Evolutionary conservation across 805 yeast genomes (phyloP).

Genomic region (Kazachstania africana): DNA sequence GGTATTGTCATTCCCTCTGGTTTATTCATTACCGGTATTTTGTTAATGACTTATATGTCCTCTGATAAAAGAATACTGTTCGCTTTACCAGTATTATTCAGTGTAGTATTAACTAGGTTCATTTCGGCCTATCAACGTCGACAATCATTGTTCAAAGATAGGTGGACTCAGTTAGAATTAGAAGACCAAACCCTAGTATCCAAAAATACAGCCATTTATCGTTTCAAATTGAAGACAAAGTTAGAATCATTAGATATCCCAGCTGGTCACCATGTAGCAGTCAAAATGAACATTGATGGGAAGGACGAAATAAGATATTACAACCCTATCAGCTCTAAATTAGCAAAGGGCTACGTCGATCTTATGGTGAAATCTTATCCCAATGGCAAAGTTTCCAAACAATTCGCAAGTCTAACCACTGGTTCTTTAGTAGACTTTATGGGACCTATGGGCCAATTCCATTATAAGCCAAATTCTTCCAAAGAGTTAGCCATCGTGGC

Average conservation of each 20-base stretch:
- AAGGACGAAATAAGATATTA: constrained; percentile 44
- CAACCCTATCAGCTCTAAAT: constrained; percentile 63
- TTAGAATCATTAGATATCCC: constrained; percentile 56
- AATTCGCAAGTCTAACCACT: constrained; percentile 49
- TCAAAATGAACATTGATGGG: constrained; percentile 31
- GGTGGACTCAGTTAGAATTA: constrained; percentile 57
- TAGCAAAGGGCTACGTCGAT: constrained; percentile 65
- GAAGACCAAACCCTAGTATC: constrained; percentile 64
- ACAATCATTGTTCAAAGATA: constrained; percentile 35
- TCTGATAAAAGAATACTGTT: constrained; percentile 22
- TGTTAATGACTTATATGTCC: constrained; percentile 37
- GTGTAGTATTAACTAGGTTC: constrained; percentile 29
- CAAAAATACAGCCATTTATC: constrained; percentile 57
- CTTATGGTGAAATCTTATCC: constrained; percentile 65
- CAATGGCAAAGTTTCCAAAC: constrained; percentile 56
- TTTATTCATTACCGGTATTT: constrained; percentile 48
- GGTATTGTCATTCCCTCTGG: constrained; percentile 63
- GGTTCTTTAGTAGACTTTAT: constrained; percentile 61
- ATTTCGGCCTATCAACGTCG: constrained; percentile 29
- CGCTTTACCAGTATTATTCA: constrained; percentile 28
- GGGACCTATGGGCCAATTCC: constrained; percentile 72
- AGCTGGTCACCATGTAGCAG: constrained; percentile 66
- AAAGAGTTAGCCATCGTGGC: constrained; percentile 59
- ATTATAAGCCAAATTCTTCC: constrained; percentile 47
- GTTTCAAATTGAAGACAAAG: constrained; percentile 53